Evolutionary conservation across 163 green algal species (phyloP).

Genomic region (Prototheca cutis): DNA sequence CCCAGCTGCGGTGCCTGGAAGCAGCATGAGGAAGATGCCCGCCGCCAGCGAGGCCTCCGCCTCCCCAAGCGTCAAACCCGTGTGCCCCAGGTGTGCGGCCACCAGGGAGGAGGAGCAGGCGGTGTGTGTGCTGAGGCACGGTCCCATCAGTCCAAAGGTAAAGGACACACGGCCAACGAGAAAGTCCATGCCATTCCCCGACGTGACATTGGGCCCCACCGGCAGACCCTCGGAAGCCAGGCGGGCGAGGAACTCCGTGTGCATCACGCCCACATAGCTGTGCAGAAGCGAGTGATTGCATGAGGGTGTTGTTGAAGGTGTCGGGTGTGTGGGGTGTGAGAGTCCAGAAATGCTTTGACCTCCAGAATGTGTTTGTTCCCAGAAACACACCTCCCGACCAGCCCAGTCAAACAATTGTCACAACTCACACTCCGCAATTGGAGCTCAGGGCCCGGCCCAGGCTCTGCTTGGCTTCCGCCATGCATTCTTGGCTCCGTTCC

Average conservation of each 20-base stretch:
- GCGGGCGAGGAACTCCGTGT: constrained; percentile 22
- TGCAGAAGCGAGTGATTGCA: not conserved
- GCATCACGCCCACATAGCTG: constrained; percentile 38
- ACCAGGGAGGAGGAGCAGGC: constrained; percentile 71
- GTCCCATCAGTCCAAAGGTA: constrained; percentile 51
- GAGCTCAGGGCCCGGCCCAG: not conserved
- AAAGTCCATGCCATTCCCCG: constrained; percentile 45
- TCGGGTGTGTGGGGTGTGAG: too few relatives aligned
- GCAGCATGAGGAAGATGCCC: constrained; percentile 49
- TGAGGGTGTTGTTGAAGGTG: not conserved
- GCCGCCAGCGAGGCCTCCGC: constrained; percentile 16
- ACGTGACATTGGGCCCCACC: constrained; percentile 13
- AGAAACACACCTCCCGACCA: too few relatives aligned
- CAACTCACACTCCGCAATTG: constrained; percentile 16
- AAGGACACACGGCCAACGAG: constrained; percentile 51
- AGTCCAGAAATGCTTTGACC: too few relatives aligned
- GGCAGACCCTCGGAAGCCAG: constrained; percentile 8
- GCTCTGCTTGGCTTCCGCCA: not conserved
- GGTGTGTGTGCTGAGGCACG: constrained; percentile 69
- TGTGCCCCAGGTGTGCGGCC: constrained; percentile 37
- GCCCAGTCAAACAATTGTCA: too few relatives aligned
- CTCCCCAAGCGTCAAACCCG: constrained; percentile 18
- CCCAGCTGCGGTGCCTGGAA: constrained; percentile 24
- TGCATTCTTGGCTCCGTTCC: constrained; percentile 15
- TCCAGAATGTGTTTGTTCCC: too few relatives aligned